Base-by-base conservation (phyloP, 2,329 filamentous ascomycete species). In the Colletotrichum gigasporum region DNA sequence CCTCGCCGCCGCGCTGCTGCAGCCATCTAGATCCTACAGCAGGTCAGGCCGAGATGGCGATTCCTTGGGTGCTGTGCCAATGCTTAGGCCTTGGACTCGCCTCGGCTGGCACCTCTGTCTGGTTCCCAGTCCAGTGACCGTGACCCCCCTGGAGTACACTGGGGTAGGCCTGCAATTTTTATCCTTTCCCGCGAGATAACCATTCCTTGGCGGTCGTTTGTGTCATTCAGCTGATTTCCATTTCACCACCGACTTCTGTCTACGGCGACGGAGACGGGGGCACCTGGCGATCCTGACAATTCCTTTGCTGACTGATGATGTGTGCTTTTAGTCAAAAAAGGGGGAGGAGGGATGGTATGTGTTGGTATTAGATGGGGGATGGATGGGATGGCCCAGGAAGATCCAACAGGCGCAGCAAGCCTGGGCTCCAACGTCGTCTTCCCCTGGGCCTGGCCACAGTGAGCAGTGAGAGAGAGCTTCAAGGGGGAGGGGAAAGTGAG, bases 161-260 rank as follows among this genome's bases (percentile, higher is more conserved):
- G 62, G 62, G 62, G 57, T 62, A 65, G 48, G 48, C 62, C 42
- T 65, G 62, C 35, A 30, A 16, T 22, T 54, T 34, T 48, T 65
- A 37, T 34, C 50, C 20, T 42, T 39, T 42, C 51, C 42, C 42
- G 42, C 37, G 35, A 62, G 62, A 65, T 62, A 62, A 50, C 56
- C 32, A 48, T 39, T 34, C 18, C 62, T 65, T 50, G 48, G 57
- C 56, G 62, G 48, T 41, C 41, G 48, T 24, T 61, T 47, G 61
- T 47, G 56, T 48, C 61, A 47, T 61, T 55, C 20, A 47, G 39
- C 37, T 52, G 45, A 45, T 59, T 50, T 37, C 55, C 32, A 51
- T 37, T 60, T 44, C 47, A 34, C 34, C n/a, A 14, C 48, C 41
- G 47, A 35, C 16, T 34, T 22, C 22, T 35, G 35, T 52, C 47